Conservation (phyloP, 352 stramenopile genomes). For the Globisporangium nunn region DNA sequence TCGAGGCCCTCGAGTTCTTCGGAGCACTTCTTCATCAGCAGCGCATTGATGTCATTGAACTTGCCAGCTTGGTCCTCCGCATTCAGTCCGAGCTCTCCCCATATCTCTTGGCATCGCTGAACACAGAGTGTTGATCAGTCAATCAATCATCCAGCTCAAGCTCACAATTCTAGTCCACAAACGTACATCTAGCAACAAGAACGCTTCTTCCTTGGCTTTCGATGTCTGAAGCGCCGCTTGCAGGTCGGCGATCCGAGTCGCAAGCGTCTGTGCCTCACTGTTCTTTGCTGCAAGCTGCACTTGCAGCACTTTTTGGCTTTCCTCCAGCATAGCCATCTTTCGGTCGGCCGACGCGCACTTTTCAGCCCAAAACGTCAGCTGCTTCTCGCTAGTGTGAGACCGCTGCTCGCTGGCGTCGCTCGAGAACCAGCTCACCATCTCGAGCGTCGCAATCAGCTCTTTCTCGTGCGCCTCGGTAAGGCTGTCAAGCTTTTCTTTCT, state of each 20-base stretch:
- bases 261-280: slow-evolving; percentile 15
- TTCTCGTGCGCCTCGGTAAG: slow-evolving; percentile 25
- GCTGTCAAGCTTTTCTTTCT: slow-evolving; percentile 15
- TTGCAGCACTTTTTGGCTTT: slow-evolving; percentile 13
- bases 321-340: slow-evolving; percentile 20
- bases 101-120: slow-evolving; percentile 65
- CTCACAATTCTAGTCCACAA: not conserved
- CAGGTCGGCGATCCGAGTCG: slow-evolving; percentile 21
- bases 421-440: slow-evolving; percentile 35
- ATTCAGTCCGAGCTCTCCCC: slow-evolving; percentile 47
- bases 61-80: slow-evolving; percentile 43
- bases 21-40: slow-evolving; percentile 48
- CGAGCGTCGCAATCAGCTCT: slow-evolving; percentile 23
- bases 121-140: not conserved
- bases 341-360: slow-evolving; percentile 11
- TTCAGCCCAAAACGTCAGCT: slow-evolving; percentile 12
- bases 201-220: slow-evolving; percentile 57
- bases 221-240: slow-evolving; percentile 28
- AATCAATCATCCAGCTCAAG: not conserved
- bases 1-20: slow-evolving; percentile 56
- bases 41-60: slow-evolving; percentile 54
- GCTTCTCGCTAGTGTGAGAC: slow-evolving; percentile 6
- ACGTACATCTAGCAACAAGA: slow-evolving; percentile 51
- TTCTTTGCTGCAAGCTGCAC: slow-evolving; percentile 23
- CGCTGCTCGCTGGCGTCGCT: slow-evolving; percentile 15